These are phyloP conservation scores for Cadophora gregata DNA, from an alignment of 2,329 filamentous ascomycete genomes.

Conservation along the genomic window DNA sequence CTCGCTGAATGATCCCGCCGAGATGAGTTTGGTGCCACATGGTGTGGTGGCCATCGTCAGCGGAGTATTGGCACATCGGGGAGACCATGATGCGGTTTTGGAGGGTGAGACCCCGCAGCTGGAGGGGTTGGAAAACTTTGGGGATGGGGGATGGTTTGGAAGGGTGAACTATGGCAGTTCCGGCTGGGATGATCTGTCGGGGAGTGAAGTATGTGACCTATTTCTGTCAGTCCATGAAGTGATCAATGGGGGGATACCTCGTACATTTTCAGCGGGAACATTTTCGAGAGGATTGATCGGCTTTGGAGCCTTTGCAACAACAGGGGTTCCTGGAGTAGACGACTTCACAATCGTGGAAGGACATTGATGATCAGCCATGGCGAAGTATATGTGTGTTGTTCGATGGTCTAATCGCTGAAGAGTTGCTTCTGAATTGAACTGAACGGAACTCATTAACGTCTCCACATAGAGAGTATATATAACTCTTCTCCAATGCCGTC, in stretches of 20 bases:
- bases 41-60: conserved; percentile 73
- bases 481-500: neutral
- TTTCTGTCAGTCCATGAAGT: neutral
- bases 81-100: conserved; percentile 69
- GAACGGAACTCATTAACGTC: neutral
- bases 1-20: conserved; percentile 75
- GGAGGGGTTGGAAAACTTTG: conserved; percentile 50
- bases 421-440: no score
- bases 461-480: conserved; percentile 3
- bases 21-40: conserved; percentile 80
- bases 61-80: conserved; percentile 70
- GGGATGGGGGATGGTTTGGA: conserved; percentile 54
- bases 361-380: conserved; percentile 10
- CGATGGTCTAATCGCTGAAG: no score
- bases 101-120: conserved; percentile 54
- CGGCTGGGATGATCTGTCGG: conserved; percentile 50
- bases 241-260: neutral
- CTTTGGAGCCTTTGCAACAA: neutral
- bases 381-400: neutral
- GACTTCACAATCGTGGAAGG: conserved; percentile 12
- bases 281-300: conserved; percentile 3
- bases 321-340: neutral
- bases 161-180: conserved; percentile 46
- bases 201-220: conserved; percentile 51
- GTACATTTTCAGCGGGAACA: conserved; percentile 8